Evolutionary conservation across 768 basidiomycete species (phyloP), one percentile per base, ranked within the genome.

Genomic region (Neoboletus brunneissimus): DNA sequence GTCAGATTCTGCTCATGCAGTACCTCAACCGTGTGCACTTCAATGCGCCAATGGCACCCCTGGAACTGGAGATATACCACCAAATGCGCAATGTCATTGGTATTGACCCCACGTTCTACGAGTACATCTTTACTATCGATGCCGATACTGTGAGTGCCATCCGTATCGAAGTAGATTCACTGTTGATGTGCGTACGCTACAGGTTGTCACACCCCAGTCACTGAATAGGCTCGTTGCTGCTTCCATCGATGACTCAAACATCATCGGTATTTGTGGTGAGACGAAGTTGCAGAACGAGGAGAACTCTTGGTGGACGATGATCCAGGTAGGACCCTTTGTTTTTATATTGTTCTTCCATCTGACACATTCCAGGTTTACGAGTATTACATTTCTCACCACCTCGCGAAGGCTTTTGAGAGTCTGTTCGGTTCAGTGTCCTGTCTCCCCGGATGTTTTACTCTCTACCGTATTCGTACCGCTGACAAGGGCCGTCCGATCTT

Each of bases 241-340:
- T 42, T 68, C 78, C 5, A 77, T 83, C 10, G 78, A 87, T 56
- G 85, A 87, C 63, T 78, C 79, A 12, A 75, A 76, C 50, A 83
- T 87, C 59, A 83, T 87, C 53, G 85, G 85, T 50, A 82, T 87
- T 50, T 87, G 85, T 58, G 85, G 85, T 48, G 86, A 87, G 70
- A 87, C 85, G 0, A 84, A 80, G 67, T 71, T 87, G 37, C 82
- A 84, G 59, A 87, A 87, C 64, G 85, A 85, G 63, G 81, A 84
- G 45, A 75, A 79, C 29, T 87, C 85, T 25, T 84, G 87, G 79
- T 89, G 88, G 76, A 89, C 88, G 11, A 88, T 88, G 85, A 87
- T 87, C 56, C 87, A 88, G 75, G 83, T 80, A 34, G 56, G 73
- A 29, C 2, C 23, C 11, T 20, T 23, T 15, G 5, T 38, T 11